Conservation (phyloP, 1,139 yeast species). For the Blastobotrys raffinosifermentans region DNA sequence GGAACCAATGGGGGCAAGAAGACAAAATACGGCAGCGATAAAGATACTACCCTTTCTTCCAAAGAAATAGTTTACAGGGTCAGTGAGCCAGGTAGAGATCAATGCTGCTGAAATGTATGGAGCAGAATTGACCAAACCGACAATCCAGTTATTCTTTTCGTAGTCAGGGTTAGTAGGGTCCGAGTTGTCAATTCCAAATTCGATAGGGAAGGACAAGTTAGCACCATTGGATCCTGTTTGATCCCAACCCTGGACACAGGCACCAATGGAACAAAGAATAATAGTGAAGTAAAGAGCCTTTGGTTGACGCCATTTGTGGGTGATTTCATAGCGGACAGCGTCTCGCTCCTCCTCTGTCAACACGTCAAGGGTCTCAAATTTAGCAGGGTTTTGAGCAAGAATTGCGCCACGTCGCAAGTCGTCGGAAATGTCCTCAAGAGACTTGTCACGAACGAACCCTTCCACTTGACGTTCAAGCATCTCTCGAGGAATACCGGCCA, state of each 20-base stretch:
- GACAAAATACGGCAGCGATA: conserved; percentile 55
- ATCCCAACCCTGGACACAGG: conserved; percentile 90
- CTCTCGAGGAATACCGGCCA: conserved; percentile 14
- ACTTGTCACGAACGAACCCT: conserved; percentile 16
- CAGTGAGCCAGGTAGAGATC: conserved; percentile 68
- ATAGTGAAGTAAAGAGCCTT: conserved; percentile 52
- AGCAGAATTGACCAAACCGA: conserved; percentile 71
- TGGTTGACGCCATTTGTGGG: conserved; percentile 65
- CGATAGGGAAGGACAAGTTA: conserved; percentile 58
- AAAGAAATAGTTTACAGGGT: conserved; percentile 52
- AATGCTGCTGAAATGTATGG: conserved; percentile 71
- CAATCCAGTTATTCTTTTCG: conserved; percentile 51
- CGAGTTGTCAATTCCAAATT: conserved; percentile 44
- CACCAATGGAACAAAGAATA: conserved; percentile 75
- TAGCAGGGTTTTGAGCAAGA: conserved; percentile 19
- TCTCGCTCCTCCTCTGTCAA: conserved; percentile 57
- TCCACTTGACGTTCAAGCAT: conserved; percentile 15
- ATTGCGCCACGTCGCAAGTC: conserved; percentile 18
- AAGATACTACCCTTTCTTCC: conserved; percentile 74
- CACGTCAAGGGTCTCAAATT: conserved; percentile 38
- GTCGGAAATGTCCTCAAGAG: conserved; percentile 13
- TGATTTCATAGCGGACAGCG: conserved; percentile 45
- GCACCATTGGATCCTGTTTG: conserved; percentile 86
- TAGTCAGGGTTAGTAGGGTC: conserved; percentile 13
- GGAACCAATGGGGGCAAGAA: conserved; percentile 33